Evolutionary conservation across 805 yeast species (phyloP).

Genomic region (Candida caryicola): DNA sequence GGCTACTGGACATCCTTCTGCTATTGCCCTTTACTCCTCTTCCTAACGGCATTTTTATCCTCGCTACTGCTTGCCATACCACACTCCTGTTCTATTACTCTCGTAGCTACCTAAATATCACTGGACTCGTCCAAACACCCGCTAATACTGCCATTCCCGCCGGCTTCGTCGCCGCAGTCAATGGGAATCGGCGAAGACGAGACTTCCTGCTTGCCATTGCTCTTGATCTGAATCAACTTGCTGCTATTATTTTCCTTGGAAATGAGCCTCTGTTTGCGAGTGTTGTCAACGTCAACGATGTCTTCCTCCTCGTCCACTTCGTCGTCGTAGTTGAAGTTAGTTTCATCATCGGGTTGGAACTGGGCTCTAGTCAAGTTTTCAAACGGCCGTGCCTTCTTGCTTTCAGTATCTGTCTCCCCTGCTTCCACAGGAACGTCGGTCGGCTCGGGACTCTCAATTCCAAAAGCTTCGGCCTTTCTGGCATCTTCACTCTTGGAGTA

Average conservation of each 20-base stretch:
- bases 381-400: conserved; percentile 6
- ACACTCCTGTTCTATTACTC: no score
- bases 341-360: conserved; percentile 11
- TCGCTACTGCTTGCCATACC: no score
- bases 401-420: not conserved
- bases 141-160: no score
- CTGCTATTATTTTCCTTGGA: conserved; percentile 22
- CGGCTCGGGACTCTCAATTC: not conserved
- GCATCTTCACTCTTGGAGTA: conserved; percentile 9
- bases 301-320: conserved; percentile 11
- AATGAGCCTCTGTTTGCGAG: conserved; percentile 24
- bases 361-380: conserved; percentile 9
- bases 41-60: no score
- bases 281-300: conserved; percentile 15
- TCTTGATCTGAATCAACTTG: conserved; percentile 23
- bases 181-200: conserved; percentile 19
- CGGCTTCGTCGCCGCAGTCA: conserved; percentile 1
- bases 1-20: no score
- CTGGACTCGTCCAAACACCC: no score
- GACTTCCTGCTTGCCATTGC: conserved; percentile 20
- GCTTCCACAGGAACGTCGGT: not conserved
- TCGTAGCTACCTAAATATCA: no score
- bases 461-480: not conserved
- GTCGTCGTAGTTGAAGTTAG: not conserved
- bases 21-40: no score